Percentiles rank a stretch among this genome's conserved stretches.
Conservation (phyloP, 2,329 filamentous ascomycete genomes). For the Alternaria longipes region DNA sequence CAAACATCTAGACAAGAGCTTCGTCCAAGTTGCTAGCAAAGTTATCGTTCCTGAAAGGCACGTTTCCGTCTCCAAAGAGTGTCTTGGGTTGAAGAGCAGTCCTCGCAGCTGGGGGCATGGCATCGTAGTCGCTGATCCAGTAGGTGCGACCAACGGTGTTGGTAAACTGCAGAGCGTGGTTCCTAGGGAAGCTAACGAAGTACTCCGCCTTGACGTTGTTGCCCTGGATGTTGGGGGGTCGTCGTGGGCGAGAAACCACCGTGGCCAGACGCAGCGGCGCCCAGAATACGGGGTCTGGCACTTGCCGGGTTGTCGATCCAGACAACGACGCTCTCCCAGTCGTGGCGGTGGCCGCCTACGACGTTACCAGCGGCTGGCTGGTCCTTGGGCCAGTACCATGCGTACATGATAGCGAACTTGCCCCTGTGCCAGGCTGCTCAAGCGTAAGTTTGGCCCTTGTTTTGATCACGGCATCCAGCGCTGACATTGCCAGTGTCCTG, state of each 20-base stretch:
- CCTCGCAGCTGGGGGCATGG: background rate
- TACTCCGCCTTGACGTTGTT: background rate
- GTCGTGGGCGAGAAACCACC: background rate
- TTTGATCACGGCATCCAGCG: background rate
- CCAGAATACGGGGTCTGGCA: no score
- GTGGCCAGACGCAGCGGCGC: background rate
- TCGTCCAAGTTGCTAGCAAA: background rate
- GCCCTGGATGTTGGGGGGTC: background rate
- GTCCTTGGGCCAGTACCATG: slow-evolving; percentile 10
- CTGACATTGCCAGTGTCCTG: background rate
- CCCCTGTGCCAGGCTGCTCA: slow-evolving; percentile 7
- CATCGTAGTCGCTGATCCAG: slow-evolving; percentile 2
- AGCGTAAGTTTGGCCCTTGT: slow-evolving; percentile 4
- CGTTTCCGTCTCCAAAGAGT: background rate
- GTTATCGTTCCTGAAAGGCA: background rate
- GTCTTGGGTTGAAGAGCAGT: background rate
- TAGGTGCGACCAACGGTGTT: background rate
- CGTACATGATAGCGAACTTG: slow-evolving; percentile 8
- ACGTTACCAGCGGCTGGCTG: background rate
- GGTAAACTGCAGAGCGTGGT: slow-evolving; percentile 1
- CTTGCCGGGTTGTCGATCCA: background rate
- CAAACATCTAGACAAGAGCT: background rate
- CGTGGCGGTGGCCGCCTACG: slow-evolving; percentile 4
- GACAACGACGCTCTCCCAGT: background rate
- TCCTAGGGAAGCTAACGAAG: background rate